These are phyloP conservation scores for Boletus eberwhitei DNA, from an alignment of 768 basidiomycete species.

Conservation along the genomic window DNA sequence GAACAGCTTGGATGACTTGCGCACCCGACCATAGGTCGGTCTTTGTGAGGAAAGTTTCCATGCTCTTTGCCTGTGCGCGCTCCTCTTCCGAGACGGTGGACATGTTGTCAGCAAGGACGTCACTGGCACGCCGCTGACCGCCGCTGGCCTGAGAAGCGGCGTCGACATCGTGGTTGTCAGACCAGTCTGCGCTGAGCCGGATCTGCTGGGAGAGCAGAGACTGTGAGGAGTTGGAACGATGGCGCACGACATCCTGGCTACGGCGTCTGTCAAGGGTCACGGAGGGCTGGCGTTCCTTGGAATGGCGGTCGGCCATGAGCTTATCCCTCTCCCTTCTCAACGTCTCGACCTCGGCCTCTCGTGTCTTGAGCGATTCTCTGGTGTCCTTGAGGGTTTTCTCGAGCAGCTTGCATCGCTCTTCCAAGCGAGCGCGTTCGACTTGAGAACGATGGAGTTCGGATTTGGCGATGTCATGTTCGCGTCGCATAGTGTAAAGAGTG, in stretches of 20 bases:
- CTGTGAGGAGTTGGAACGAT: slow-evolving; percentile 30
- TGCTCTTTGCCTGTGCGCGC: slow-evolving; percentile 52
- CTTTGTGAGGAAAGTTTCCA: slow-evolving; percentile 69
- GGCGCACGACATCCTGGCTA: slow-evolving; percentile 26
- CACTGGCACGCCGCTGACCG: slow-evolving; percentile 13
- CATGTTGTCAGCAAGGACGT: slow-evolving; percentile 21
- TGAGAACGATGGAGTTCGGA: slow-evolving; percentile 53
- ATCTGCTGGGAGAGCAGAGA: slow-evolving; percentile 30
- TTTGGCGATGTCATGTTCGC: slow-evolving; percentile 56
- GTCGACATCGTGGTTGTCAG: slow-evolving; percentile 24
- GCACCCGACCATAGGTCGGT: slow-evolving; percentile 74
- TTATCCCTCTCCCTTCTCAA: slow-evolving; percentile 41
- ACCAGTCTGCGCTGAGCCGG: slow-evolving; percentile 33
- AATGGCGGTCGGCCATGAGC: slow-evolving; percentile 22
- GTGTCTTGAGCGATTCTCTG: slow-evolving; percentile 51
- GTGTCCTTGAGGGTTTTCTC: slow-evolving; percentile 65
- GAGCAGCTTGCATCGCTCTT: slow-evolving; percentile 60
- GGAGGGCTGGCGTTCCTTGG: slow-evolving; percentile 20
- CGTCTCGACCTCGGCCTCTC: slow-evolving; percentile 59
- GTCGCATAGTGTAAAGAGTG: slow-evolving; percentile 41
- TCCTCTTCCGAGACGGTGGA: slow-evolving; percentile 47
- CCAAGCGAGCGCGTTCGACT: slow-evolving; percentile 50
- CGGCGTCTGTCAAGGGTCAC: slow-evolving; percentile 27
- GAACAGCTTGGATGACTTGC: slow-evolving; percentile 73
- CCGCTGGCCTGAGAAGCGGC: slow-evolving; percentile 11